Evolutionary conservation across 805 yeast species (phyloP), one percentile per base, ranked within the genome.

Genomic region (Pichia membranifaciens): DNA sequence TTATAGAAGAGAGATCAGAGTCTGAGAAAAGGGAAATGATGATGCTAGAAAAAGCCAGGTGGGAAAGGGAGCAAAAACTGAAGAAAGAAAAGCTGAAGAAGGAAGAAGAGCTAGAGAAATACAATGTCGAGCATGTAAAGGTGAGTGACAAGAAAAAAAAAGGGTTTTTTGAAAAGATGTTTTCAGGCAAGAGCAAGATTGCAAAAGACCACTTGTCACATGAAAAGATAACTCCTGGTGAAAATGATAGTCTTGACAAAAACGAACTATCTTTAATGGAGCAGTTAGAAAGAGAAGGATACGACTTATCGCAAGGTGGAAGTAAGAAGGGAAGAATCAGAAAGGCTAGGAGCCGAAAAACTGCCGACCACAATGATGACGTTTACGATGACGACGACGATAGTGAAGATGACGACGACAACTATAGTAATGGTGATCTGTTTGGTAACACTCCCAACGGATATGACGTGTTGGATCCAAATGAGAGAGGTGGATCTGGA

Each of bases 171-270:
- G 50, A 54, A 10, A 54, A 55, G 25, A 31, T 62, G 10, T 62
- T 62, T 43, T 59, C 62, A 2, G 47, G 53, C 20, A 62, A 62
- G 42, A 58, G 63, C 20, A 62, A 59, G 32, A 62, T 62, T 29
- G 57, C 67, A 0, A 51, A 58, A 4, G 66, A 62, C 42, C 54
- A 51, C 45, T 23, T 59, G 5, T 61, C 65, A 1, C 62, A 61
- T 46, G 49, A 43, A 29, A 29, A 54, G 15, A 39, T 36, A 8
- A 18, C 15, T n/a, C n/a, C 25, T 7, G 9, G 46, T 5, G 21
- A 32, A 1, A 23, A 25, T 4, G 31, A 12, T 22, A 36, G 4
- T 20, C 17, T 18, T 15, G 41, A 25, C 6, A 4, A 29, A 23
- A 18, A 15, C 15, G 25, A 8, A 23, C 5, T 33, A 13, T 48